Percentiles rank a stretch among this genome's conserved stretches.
Evolutionary conservation across 495 filamentous ascomycete genomes (phyloP).

Genomic region (Penicillium cataractarum): DNA sequence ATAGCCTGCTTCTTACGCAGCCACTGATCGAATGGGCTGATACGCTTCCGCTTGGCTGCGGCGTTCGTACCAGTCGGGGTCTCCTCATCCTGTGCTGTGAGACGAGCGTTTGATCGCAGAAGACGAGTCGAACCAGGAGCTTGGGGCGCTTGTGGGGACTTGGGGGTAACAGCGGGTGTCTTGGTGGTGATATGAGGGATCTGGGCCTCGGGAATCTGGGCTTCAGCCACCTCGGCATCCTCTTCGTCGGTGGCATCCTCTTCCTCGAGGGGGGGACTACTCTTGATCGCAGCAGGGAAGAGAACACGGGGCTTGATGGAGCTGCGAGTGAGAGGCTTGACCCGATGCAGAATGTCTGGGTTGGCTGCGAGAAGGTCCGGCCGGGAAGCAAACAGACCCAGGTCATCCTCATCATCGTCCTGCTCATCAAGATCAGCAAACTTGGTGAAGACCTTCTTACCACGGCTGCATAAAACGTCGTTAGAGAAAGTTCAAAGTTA

Average conservation of each 20-base stretch:
- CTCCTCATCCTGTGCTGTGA: conserved; percentile 25
- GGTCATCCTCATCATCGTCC: conserved; percentile 52
- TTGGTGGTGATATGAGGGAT: not conserved
- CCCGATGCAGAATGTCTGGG: conserved; percentile 23
- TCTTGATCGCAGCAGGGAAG: conserved; percentile 62
- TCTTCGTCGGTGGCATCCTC: conserved; percentile 61
- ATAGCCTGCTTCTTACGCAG: conserved; percentile 57
- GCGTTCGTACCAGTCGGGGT: conserved; percentile 25
- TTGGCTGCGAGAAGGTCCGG: conserved; percentile 23
- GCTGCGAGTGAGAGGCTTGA: conserved; percentile 67
- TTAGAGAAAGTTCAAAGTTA: conserved; percentile 27
- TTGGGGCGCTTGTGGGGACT: conserved; percentile 55
- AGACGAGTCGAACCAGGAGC: conserved; percentile 31
- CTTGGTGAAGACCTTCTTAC: conserved; percentile 78
- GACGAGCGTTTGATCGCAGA: conserved; percentile 31
- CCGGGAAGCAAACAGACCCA: conserved; percentile 44
- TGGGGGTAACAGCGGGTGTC: conserved; percentile 47
- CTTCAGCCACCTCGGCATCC: conserved; percentile 53
- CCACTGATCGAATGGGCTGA: conserved; percentile 70
- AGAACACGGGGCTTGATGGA: conserved; percentile 83
- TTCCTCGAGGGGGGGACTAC: conserved; percentile 52
- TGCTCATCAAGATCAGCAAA: conserved; percentile 48
- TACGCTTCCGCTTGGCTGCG: conserved; percentile 42
- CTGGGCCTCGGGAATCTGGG: conserved; percentile 31
- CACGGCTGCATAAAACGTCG: conserved; percentile 63